A percentile compares a stretch with the other conserved stretches of the same genome.
These are phyloP conservation scores for Coniochaeta prunicola DNA, from an alignment of 2,329 filamentous ascomycete genomes.

Conservation along the genomic window DNA sequence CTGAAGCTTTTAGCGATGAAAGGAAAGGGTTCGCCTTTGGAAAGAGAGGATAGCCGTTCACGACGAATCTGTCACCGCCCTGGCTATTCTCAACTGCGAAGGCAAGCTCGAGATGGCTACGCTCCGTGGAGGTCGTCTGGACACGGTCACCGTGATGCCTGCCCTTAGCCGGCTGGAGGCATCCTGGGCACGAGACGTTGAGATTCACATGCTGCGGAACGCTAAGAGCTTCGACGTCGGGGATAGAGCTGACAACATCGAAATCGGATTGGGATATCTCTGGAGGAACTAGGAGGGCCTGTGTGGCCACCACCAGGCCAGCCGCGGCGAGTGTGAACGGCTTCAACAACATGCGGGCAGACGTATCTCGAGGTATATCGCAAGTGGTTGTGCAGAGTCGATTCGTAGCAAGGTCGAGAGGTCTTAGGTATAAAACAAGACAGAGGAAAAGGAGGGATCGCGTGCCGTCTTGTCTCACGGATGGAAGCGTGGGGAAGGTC, in stretches of 20 bases:
- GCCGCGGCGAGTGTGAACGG: slow-evolving; percentile 36
- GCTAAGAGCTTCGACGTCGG: slow-evolving; percentile 26
- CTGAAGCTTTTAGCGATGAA: slow-evolving; percentile 35
- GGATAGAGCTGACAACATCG: slow-evolving; percentile 31
- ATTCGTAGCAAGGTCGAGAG: neutral
- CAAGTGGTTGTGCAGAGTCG: neutral
- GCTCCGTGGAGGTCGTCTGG: slow-evolving; percentile 13
- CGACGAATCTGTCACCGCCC: slow-evolving; percentile 37
- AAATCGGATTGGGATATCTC: slow-evolving; percentile 34
- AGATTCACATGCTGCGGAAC: slow-evolving; percentile 29
- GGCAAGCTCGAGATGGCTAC: slow-evolving; percentile 41
- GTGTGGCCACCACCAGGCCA: slow-evolving; percentile 24
- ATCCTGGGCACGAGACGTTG: slow-evolving; percentile 46
- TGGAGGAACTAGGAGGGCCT: slow-evolving; percentile 48
- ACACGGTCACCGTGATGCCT: slow-evolving; percentile 16
- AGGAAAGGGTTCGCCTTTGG: slow-evolving; percentile 40
- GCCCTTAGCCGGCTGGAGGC: slow-evolving; percentile 30
- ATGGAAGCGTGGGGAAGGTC: neutral
- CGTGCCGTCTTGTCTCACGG: neutral
- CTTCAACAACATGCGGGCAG: slow-evolving; percentile 27
- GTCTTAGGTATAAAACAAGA: neutral
- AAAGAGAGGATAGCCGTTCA: slow-evolving; percentile 57
- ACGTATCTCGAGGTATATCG: neutral
- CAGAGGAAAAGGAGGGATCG: neutral
- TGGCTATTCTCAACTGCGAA: slow-evolving; percentile 42